Evolutionary conservation across 192 early-diverging fungal genomes (phyloP).

Genomic region (Linnemannia hyalina): DNA sequence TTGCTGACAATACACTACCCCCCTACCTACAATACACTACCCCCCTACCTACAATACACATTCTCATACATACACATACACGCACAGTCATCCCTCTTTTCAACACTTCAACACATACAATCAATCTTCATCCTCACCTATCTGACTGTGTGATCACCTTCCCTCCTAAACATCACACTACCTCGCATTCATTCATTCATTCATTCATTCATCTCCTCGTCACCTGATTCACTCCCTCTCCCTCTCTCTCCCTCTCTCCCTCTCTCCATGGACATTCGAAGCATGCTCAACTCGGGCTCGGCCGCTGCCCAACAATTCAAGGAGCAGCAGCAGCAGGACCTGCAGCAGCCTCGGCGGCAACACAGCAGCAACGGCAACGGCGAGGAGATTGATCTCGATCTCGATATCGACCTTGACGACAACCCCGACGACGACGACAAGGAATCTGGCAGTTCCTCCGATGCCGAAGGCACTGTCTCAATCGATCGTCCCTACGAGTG

Average conservation of each 20-base stretch:
- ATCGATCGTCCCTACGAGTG: constrained; percentile 65
- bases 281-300: constrained; percentile 54
- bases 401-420: constrained; percentile 49
- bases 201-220: neutral
- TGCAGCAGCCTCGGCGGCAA: constrained; percentile 12
- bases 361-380: constrained; percentile 16
- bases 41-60: too few species aligned
- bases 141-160: neutral
- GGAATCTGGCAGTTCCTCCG: constrained; percentile 45
- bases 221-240: too few species aligned
- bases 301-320: constrained; percentile 24
- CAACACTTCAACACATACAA: too few species aligned
- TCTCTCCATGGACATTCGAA: constrained; percentile 49
- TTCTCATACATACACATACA: too few species aligned
- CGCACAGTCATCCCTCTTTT: too few species aligned
- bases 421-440: constrained; percentile 27
- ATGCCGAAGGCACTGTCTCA: constrained; percentile 51
- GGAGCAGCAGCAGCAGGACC: constrained; percentile 9
- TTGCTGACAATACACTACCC: too few species aligned
- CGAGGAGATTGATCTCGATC: constrained; percentile 50
- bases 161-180: neutral
- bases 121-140: neutral
- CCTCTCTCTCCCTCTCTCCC: too few species aligned
- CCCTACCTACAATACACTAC: too few species aligned
- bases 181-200: too few species aligned